Percentiles rank a stretch among this genome's conserved stretches.
Conservation (phyloP, 2,329 filamentous ascomycete species). For the Phialocephala sp. region DNA sequence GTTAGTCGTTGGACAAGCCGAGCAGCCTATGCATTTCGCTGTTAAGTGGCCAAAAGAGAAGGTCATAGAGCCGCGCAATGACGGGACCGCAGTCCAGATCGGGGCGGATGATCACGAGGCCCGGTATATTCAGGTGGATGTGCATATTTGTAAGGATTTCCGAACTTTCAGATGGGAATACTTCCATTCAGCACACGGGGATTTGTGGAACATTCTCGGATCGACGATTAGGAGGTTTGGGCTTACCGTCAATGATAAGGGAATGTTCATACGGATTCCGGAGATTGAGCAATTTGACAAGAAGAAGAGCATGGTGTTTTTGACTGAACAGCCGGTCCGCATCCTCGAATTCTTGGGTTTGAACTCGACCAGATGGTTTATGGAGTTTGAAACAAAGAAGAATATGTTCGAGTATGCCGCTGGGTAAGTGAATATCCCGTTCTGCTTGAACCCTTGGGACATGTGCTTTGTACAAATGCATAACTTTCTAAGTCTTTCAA, state of each 20-base stretch:
- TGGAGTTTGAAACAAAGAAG: slow-evolving; percentile 58
- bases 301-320: slow-evolving; percentile 59
- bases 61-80: neutral
- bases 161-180: slow-evolving; percentile 63
- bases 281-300: slow-evolving; percentile 68
- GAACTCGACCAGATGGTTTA: slow-evolving; percentile 53
- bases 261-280: slow-evolving; percentile 68
- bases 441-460: neutral
- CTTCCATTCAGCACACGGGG: slow-evolving; percentile 76
- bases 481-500: neutral
- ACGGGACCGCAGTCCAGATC: neutral
- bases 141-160: slow-evolving; percentile 56
- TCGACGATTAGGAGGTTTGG: slow-evolving; percentile 67
- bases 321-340: slow-evolving; percentile 61
- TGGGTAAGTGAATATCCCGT: neutral
- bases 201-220: slow-evolving; percentile 70
- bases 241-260: slow-evolving; percentile 67
- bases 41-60: slow-evolving; percentile 56
- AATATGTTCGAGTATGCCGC: slow-evolving; percentile 68
- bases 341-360: slow-evolving; percentile 70
- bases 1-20: slow-evolving; percentile 40
- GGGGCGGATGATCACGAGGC: slow-evolving; percentile 15
- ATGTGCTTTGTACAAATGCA: neutral
- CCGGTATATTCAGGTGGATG: slow-evolving; percentile 71
- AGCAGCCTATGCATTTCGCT: slow-evolving; percentile 55